Base-by-base conservation (phyloP, 345 rosid genomes). In the Lepidium sativum region DNA sequence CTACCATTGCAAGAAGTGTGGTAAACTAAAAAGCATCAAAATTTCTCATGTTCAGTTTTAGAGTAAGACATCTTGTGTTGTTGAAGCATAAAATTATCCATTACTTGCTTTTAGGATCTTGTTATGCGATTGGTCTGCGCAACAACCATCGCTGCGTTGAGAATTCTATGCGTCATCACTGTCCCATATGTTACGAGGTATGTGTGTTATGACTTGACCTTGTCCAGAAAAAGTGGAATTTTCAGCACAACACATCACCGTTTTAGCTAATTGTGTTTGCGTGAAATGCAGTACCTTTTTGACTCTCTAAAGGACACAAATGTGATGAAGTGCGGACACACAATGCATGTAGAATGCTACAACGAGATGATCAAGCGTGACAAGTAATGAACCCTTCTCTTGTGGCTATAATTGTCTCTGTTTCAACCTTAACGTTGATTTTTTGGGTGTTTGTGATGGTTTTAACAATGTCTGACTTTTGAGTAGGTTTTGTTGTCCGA, bases 321-420 rank as follows among this genome's bases (percentile, higher is more conserved):
- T 0, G 99, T 94, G 14, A 86, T 94, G 99, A 90, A 83, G 81
- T 94, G 99, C 10, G 99, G 99, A 59, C 99, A 94, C 84, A 94
- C 99, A 1, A 94, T 94, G 96, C 99, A 94, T 45, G 17, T 20
- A 15, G 96, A 94, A 68, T 94, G 99, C 71, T 86, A 65, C 68
- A n/a, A 29, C 1, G 97, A 90, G 84, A 94, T 94, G 99, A 60
- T 85, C 64, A 81, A 80, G 63, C 96, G 56, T 15, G 84, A 81
- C 77, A 86, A 90, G 99, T 94, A 75, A 88, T 86, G 44, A 60
- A 15, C 42, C 29, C 27, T 38, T 49, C 5, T 23, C 29, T 32
- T 32, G 23, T 58, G 15, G 15, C 42, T 17, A 13, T 13, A 6
- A 13, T 12, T 70, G 43, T 45, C 18, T 18, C 57, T 62, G 4